Evolutionary conservation across 2,329 filamentous ascomycete genomes (phyloP).

Genomic region (Cryoendolithus antarcticus): DNA sequence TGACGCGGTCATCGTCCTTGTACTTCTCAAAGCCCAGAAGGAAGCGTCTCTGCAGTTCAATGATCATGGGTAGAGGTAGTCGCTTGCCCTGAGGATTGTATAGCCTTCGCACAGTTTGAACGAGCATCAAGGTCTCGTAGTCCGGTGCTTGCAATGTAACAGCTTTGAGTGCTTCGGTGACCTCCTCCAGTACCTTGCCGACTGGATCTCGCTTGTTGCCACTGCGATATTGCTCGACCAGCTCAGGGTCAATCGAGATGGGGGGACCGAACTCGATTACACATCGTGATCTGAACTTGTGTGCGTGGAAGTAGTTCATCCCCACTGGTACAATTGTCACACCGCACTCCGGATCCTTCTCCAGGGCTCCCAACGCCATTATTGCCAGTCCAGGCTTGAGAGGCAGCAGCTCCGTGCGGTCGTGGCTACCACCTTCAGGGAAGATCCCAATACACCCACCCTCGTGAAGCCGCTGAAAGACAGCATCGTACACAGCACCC

Average conservation of each 20-base stretch:
- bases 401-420: conserved; percentile 79
- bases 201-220: conserved; percentile 81
- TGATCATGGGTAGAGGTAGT: conserved; percentile 77
- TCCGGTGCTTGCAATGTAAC: conserved; percentile 89
- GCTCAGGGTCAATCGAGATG: conserved; percentile 67
- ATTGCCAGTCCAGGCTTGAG: conserved; percentile 95
- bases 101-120: conserved; percentile 82
- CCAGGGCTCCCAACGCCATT: conserved; percentile 87
- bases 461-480: conserved; percentile 68
- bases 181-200: conserved; percentile 68
- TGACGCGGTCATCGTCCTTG: conserved; percentile 78
- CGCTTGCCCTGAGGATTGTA: conserved; percentile 95
- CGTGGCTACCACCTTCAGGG: conserved; percentile 91
- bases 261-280: conserved; percentile 91
- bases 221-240: conserved; percentile 74
- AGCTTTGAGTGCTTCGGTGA: conserved; percentile 71
- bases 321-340: conserved; percentile 92
- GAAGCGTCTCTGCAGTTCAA: conserved; percentile 84
- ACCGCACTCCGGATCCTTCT: conserved; percentile 72
- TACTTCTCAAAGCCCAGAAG: conserved; percentile 86
- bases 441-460: conserved; percentile 94
- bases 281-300: conserved; percentile 93
- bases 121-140: conserved; percentile 93
- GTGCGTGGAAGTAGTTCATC: conserved; percentile 99
- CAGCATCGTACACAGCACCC: conserved; percentile 82